phyloP scores from a whole-genome alignment of 2,329 filamentous ascomycete species.

The Torrubiellomyces zombiae region DNA sequence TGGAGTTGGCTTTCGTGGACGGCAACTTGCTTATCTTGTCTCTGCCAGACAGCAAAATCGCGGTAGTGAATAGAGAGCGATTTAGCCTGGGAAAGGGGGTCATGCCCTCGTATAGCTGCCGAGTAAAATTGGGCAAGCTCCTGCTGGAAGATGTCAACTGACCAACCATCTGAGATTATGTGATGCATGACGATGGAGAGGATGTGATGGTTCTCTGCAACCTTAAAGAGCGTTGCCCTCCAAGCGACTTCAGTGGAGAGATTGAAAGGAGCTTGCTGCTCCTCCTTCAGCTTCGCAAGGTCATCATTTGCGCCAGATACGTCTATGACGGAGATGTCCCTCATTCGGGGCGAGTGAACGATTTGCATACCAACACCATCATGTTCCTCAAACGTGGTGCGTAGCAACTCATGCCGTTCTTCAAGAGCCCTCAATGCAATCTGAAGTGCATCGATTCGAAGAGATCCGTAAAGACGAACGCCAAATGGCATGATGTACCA shows the following conservation, averaged over 20 bases:
- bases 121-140: constrained; percentile 4
- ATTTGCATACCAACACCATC: no score
- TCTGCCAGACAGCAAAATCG: constrained; percentile 11
- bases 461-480: constrained; percentile 1
- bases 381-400: constrained; percentile 1
- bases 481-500: constrained; percentile 2
- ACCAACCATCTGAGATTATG: constrained; percentile 11
- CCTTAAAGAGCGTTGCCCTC: no score
- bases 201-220: no score
- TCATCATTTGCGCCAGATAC: no score
- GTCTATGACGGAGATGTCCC: no score
- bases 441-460: constrained; percentile 1
- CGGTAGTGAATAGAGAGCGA: constrained; percentile 11
- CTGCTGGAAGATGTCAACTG: constrained; percentile 5
- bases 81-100: constrained; percentile 2
- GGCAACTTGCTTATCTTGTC: constrained; percentile 3
- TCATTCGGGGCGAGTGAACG: no score
- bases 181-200: no score
- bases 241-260: no score
- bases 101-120: constrained; percentile 3
- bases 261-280: no score
- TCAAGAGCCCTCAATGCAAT: constrained; percentile 1
- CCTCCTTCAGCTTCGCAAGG: no score
- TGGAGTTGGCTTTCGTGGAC: constrained; percentile 8
- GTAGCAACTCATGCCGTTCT: constrained; percentile 1